These are phyloP conservation scores for Eucalyptus cloeziana DNA, from an alignment of 345 rosid genomes.

Conservation along the genomic window DNA sequence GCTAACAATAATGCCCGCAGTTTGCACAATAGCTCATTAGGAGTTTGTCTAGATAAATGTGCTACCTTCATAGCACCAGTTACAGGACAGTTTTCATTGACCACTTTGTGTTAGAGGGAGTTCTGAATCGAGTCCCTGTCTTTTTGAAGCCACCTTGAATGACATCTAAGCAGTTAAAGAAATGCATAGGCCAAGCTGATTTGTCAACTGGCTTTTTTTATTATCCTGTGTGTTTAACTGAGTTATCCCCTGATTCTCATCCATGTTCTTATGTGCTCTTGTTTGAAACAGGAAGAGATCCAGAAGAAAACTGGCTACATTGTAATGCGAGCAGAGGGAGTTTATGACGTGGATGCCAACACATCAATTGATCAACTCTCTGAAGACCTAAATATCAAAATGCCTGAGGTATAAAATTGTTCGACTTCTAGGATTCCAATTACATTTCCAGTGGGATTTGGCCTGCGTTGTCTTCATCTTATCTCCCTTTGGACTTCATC, in stretches of 20 bases:
- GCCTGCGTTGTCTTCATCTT: not conserved
- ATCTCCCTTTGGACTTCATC: not conserved
- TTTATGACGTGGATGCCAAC: slow-evolving; percentile 94
- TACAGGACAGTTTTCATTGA: not conserved
- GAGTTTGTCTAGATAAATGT: not conserved
- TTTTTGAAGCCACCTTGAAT: not conserved
- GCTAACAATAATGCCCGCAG: not conserved
- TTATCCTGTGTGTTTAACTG: not conserved
- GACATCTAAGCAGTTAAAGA: not conserved
- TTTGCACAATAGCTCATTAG: not conserved
- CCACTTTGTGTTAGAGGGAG: not conserved
- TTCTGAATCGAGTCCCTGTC: not conserved
- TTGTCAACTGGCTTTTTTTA: not conserved
- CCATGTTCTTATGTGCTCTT: not conserved
- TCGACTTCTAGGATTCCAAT: not conserved
- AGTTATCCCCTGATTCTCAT: not conserved
- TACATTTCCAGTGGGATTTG: not conserved
- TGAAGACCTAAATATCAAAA: slow-evolving; percentile 84
- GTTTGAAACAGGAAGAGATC: slow-evolving; percentile 76
- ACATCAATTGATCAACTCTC: slow-evolving; percentile 94
- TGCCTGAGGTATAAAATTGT: slow-evolving; percentile 69
- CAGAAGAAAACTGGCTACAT: slow-evolving; percentile 97
- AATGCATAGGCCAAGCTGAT: not conserved
- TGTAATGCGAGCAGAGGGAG: slow-evolving; percentile 93
- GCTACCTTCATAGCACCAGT: not conserved